Evolutionary conservation across 495 filamentous ascomycete species (phyloP), one percentile per base, ranked within the genome.

Genomic region (Letharia lupina): DNA sequence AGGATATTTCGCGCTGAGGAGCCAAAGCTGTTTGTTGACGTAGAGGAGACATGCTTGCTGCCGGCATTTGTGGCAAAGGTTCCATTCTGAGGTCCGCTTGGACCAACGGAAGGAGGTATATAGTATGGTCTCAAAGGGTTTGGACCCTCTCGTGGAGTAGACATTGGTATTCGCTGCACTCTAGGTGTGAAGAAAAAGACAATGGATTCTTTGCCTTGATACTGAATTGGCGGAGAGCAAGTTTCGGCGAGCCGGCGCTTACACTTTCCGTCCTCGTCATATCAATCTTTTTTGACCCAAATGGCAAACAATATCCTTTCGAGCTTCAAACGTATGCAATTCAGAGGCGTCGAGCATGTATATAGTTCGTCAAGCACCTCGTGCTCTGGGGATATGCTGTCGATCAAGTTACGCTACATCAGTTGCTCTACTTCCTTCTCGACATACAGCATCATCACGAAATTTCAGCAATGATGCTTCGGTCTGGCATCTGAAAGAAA

Each of bases 101-200:
- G 67, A 37, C 88, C 86, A 64, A 92, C 86, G 4, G 90, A 84
- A 7, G 92, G 91, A 31, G 93, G 92, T 69, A 91, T 86, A 77
- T 98, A 97, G 77, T 98, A 98, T 1, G 94, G 94, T 67, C 94
- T 84, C 57, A 98, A 81, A 65, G 94, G 94, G 76, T 98, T 98
- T 64, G 89, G 88, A 69, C 84, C 86, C 70, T 84, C 82, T 71
- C 77, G 77, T 69, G 79, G 77, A 44, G 79, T 66, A 64, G 76
- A 73, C 78, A 77, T 82, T 52, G 52, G 9, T 37, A 3, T 20
- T 41, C 39, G 11, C 3, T 56, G 35, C 11, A 4, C 54, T 37
- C 6, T 41, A 28, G 15, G 31, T 12, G 44, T 41, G 20, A 54
- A 13, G 28, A 47, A 16, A 16, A 37, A 47, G 10, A 59, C 44